Conservation (phyloP, 2,329 filamentous ascomycete genomes). For the Chaetothyriales sp. region DNA sequence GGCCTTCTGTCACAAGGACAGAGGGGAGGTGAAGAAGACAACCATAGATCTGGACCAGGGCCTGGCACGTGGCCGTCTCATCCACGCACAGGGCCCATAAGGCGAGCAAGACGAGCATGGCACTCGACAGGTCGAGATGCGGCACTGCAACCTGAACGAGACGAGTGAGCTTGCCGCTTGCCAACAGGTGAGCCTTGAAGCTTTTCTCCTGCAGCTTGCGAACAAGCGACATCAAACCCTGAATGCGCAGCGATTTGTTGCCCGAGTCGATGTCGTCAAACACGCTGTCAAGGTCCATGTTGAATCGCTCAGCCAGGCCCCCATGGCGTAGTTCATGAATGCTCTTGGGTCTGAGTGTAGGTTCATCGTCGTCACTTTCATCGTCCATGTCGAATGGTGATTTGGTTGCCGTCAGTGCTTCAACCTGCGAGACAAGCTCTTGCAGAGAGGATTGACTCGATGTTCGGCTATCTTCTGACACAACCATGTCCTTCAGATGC, state of each 20-base stretch:
- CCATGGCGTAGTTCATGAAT: slow-evolving; percentile 48
- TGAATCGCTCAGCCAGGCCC: slow-evolving; percentile 42
- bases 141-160: slow-evolving; percentile 42
- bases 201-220: slow-evolving; percentile 32
- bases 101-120: slow-evolving; percentile 8
- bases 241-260: slow-evolving; percentile 32
- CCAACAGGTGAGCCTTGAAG: slow-evolving; percentile 44
- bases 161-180: slow-evolving; percentile 55
- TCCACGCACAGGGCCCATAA: slow-evolving; percentile 7
- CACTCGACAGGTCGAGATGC: slow-evolving; percentile 31
- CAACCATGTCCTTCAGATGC: slow-evolving; percentile 39
- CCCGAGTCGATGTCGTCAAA: slow-evolving; percentile 43
- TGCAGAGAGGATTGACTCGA: slow-evolving; percentile 11
- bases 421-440: slow-evolving; percentile 2
- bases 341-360: slow-evolving; percentile 34
- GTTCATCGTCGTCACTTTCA: slow-evolving; percentile 28
- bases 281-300: slow-evolving; percentile 39
- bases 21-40: slow-evolving; percentile 7
- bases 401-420: background rate
- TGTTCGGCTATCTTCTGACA: slow-evolving; percentile 20
- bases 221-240: slow-evolving; percentile 40
- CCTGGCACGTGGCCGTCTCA: slow-evolving; percentile 6
- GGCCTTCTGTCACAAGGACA: slow-evolving; percentile 5
- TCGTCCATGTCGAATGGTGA: slow-evolving; percentile 8
- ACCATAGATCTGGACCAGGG: slow-evolving; percentile 5